Evolutionary conservation across 768 basidiomycete species (phyloP), one percentile per base, ranked within the genome.

Genomic region (Lactifluus volemus): DNA sequence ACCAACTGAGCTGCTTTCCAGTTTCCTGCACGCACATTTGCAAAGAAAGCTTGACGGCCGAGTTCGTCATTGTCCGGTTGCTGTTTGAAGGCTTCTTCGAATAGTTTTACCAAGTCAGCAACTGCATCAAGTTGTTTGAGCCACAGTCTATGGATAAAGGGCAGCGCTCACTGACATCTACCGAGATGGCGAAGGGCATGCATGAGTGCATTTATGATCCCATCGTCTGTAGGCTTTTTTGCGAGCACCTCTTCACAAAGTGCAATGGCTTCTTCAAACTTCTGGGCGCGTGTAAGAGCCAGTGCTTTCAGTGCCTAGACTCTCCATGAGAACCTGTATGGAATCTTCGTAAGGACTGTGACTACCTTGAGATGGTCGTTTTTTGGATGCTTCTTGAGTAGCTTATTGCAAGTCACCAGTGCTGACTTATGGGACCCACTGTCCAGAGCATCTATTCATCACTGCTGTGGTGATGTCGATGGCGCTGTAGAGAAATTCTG

Each of bases 1-100:
- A 88, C 89, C 77, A 86, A 85, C 70, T 93, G 92, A 25, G 88
- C 89, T 49, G 84, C 81, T 71, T 92, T 93, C 92, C 92, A 93
- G 65, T 88, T 84, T 15, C 80, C 80, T 36, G 86, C 82, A 61
- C 89, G 83, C 38, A 87, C 82, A 68, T 92, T 88, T 19, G 91
- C 89, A 69, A 91, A 88, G 76, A 93, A 93, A 0, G 88, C 85
- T 70, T 93, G 90, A 25, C 81, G 80, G 21, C 86, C 91, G 9
- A 92, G 82, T 63, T 93, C 91, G 69, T 93, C 92, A 68, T 90
- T 92, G 5, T 73, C 67, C 19, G 91, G 91, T 60, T 88, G 83
- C 63, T 85, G 83, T 72, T 87, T 91, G 76, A 81, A 92, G 1
- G 91, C 91, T 52, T 89, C 85, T 63, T 92, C 92, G 68, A 88